Conservation (phyloP, 352 stramenopile genomes). For the Phytophthora palmivora region DNA sequence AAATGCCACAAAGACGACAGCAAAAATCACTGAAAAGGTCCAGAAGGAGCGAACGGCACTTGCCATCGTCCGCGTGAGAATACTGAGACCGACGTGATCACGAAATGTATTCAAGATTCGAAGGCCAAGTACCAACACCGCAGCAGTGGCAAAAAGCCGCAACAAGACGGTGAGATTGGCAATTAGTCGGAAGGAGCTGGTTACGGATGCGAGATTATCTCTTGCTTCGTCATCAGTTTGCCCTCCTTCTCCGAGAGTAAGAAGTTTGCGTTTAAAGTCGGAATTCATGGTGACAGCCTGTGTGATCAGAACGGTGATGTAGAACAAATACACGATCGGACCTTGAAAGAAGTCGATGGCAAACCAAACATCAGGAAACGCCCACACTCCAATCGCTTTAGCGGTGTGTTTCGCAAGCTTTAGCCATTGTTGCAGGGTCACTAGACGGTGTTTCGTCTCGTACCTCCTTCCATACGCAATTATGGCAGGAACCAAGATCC, state of each 20-base stretch:
- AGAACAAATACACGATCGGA: conserved; percentile 47
- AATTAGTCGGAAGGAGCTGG: conserved; percentile 37
- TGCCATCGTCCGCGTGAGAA: conserved; percentile 64
- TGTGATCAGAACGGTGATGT: conserved; percentile 50
- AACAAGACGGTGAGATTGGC: conserved; percentile 41
- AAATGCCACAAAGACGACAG: conserved; percentile 67
- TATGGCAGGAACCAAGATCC: conserved; percentile 26
- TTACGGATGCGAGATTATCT: conserved; percentile 25
- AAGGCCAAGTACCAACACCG: conserved; percentile 44
- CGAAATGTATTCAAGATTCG: conserved; percentile 60
- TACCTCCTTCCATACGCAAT: conserved; percentile 18
- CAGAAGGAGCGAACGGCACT: conserved; percentile 54
- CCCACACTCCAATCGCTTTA: conserved; percentile 44
- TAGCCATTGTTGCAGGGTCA: conserved; percentile 4
- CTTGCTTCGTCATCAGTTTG: conserved; percentile 27
- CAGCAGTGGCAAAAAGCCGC: conserved; percentile 39
- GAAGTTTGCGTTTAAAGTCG: conserved; percentile 51
- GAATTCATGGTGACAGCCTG: conserved; percentile 41
- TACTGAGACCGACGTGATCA: conserved; percentile 59
- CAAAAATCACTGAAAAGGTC: conserved; percentile 64
- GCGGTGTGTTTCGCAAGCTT: conserved; percentile 28
- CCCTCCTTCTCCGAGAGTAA: conserved; percentile 39
- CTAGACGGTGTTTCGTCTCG: conserved; percentile 18
- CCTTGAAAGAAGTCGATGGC: conserved; percentile 35
- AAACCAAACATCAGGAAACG: conserved; percentile 38